Conservation (phyloP, 345 rosid genomes). For the Leavenworthia alabamica region DNA sequence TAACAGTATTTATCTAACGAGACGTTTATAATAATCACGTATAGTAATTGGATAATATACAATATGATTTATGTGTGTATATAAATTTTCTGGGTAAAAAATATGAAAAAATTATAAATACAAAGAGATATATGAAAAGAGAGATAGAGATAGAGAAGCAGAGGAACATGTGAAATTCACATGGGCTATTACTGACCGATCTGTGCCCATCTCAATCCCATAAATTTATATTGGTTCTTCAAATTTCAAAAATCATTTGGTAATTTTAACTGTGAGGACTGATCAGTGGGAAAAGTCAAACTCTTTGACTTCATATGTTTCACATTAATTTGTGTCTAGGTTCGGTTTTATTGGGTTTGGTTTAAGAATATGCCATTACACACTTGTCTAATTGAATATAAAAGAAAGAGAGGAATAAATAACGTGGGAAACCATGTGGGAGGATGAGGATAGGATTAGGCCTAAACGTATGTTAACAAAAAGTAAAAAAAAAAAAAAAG, state of each 20-base stretch:
- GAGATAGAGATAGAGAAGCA: conserved; percentile 32
- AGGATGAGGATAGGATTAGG: conserved; percentile 25
- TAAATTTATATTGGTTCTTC: conserved; percentile 13
- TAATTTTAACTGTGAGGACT: no score
- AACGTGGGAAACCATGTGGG: conserved; percentile 36
- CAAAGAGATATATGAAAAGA: conserved; percentile 20
- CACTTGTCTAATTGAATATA: conserved; percentile 12
- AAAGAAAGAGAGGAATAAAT: background rate
- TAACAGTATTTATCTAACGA: no score
- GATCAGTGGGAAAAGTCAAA: no score
- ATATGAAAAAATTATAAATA: background rate
- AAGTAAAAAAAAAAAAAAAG: background rate
- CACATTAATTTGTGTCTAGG: background rate
- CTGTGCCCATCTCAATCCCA: conserved; percentile 32
- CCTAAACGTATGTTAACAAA: conserved; percentile 31
- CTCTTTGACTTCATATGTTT: no score
- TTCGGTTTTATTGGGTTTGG: conserved; percentile 8
- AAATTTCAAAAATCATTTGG: conserved; percentile 6
- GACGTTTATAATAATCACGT: no score
- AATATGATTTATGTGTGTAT: no score
- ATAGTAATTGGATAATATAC: no score
- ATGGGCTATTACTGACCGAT: conserved; percentile 31
- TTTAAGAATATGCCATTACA: no score
- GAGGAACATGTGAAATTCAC: conserved; percentile 31
- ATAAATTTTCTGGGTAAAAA: background rate